Evolutionary conservation across 176 grass and related monocot species (phyloP), one percentile per base, ranked within the genome.

Genomic region (Rhipidocladum racemiflorum): DNA sequence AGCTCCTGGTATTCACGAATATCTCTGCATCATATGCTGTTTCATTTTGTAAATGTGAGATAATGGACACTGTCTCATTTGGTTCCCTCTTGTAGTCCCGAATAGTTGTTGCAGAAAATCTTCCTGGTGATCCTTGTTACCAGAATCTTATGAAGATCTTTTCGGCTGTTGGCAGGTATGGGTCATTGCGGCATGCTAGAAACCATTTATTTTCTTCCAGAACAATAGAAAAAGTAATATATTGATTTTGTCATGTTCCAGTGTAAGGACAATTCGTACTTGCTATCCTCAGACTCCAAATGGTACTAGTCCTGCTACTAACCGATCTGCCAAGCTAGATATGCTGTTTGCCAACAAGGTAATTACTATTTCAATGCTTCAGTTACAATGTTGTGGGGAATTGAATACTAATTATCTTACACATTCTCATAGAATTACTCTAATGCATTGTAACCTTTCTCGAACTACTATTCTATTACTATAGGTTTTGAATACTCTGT

Each of bases 321-420:
- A 93, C 78, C 92, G 91, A 88, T 93, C 92, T 72, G 82, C 95
- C 68, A 98, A 95, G 85, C 73, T 95, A 75, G 96, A 98, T 88
- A 91, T 98, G 92, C 91, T 98, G 85, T 98, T 95, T 79, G 82
- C 90, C 61, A 98, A 98, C 76, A 98, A 94, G 91, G 96, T 98
- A 88, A 72, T 69, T 68, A 61, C 8, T 0, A 30, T 77, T 61
- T 65, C 30, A 48, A 46, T 66, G 10, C 18, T 74, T 72, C 10
- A 4, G 17, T 71, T 46, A 51, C 64, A 44, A 55, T 46, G 6
- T 16, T 36, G 24, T 63, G 25, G 38, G 27, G 25, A 61, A 82
- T 48, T 69, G 1, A 44, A 36, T 48, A 59, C 1, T 61, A 82
- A 8, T 63, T 81, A 60, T 61, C 5, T 27, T 74, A 32, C 60